These are phyloP conservation scores for Neolentinus lepideus DNA, from an alignment of 1,284 basidiomycete species.

Conservation along the genomic window DNA sequence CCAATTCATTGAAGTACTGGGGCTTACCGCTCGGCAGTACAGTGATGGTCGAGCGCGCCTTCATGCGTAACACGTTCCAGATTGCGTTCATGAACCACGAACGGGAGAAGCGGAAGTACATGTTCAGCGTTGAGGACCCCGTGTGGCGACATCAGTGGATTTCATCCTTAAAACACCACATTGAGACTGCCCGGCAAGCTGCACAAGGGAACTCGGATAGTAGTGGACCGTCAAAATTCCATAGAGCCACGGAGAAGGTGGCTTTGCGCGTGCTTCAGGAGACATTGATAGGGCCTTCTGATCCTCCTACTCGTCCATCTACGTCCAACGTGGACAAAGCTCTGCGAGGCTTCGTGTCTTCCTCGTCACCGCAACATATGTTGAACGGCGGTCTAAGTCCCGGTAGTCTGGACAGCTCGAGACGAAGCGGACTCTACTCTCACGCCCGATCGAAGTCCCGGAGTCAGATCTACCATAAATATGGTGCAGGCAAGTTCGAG, in stretches of 20 bases:
- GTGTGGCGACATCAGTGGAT: conserved; percentile 73
- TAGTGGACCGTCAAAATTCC: conserved; percentile 36
- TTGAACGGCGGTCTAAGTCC: conserved; percentile 1
- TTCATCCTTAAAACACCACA: conserved; percentile 61
- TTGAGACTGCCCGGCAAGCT: conserved; percentile 38
- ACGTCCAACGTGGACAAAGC: not conserved
- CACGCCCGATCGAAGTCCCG: conserved; percentile 64
- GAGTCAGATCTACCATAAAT: conserved; percentile 56
- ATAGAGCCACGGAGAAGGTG: conserved; percentile 61
- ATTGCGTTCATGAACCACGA: conserved; percentile 74
- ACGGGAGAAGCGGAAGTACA: conserved; percentile 74
- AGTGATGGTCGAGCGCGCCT: conserved; percentile 80
- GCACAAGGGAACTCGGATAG: conserved; percentile 25
- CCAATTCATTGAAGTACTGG: conserved; percentile 74
- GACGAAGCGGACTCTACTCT: conserved; percentile 15
- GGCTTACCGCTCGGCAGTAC: conserved; percentile 72
- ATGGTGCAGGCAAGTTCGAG: conserved; percentile 54
- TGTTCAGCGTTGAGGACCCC: conserved; percentile 85
- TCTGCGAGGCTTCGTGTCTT: conserved; percentile 1
- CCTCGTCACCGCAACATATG: conserved; percentile 6
- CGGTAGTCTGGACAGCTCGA: conserved; percentile 11
- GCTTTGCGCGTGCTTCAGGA: conserved; percentile 82
- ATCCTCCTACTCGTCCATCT: not conserved
- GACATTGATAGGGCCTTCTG: conserved; percentile 48
- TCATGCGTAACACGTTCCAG: conserved; percentile 93